Conservation (phyloP, 2,329 filamentous ascomycete species). For the Gaeumannomyces sp. region DNA sequence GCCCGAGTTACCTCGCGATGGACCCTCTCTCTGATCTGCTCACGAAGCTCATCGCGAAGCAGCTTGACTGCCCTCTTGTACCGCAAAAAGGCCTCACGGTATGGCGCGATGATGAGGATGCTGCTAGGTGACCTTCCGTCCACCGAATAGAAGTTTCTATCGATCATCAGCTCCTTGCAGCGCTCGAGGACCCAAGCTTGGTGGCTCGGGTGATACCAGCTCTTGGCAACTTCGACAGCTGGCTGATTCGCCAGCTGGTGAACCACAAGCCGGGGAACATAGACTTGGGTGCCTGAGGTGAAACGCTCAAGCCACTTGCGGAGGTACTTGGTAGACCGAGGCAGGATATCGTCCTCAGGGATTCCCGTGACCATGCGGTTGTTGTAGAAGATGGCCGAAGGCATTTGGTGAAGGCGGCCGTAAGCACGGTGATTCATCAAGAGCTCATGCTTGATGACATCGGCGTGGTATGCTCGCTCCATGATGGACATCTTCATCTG, state of each 20-base stretch:
- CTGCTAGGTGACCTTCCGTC: conserved; percentile 22
- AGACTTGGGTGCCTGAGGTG: conserved; percentile 11
- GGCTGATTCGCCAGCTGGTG: conserved; percentile 12
- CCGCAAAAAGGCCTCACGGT: conserved; percentile 30
- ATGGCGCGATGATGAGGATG: conserved; percentile 39
- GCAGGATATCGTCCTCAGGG: conserved; percentile 13
- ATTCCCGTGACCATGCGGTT: conserved; percentile 30
- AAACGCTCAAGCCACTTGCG: conserved; percentile 16
- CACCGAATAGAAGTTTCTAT: conserved; percentile 26
- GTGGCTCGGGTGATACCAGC: conserved; percentile 35
- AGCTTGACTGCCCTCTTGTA: conserved; percentile 25
- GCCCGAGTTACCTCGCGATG: too few relatives aligned
- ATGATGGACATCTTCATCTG: conserved; percentile 22
- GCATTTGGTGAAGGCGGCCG: conserved; percentile 29
- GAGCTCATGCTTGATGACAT: conserved; percentile 18
- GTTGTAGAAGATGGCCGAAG: conserved; percentile 36
- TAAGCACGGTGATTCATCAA: conserved; percentile 24
- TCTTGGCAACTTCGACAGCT: conserved; percentile 22
- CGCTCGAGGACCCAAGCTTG: conserved; percentile 30
- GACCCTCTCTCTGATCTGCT: not conserved
- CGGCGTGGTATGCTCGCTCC: conserved; percentile 20
- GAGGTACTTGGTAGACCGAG: conserved; percentile 14
- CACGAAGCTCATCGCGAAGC: conserved; percentile 8
- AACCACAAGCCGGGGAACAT: conserved; percentile 32
- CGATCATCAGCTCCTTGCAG: conserved; percentile 24